Percentiles rank a stretch among this genome's conserved stretches.
These are phyloP conservation scores for Graphilbum fragrans DNA, from an alignment of 2,329 filamentous ascomycete species.

Conservation along the genomic window DNA sequence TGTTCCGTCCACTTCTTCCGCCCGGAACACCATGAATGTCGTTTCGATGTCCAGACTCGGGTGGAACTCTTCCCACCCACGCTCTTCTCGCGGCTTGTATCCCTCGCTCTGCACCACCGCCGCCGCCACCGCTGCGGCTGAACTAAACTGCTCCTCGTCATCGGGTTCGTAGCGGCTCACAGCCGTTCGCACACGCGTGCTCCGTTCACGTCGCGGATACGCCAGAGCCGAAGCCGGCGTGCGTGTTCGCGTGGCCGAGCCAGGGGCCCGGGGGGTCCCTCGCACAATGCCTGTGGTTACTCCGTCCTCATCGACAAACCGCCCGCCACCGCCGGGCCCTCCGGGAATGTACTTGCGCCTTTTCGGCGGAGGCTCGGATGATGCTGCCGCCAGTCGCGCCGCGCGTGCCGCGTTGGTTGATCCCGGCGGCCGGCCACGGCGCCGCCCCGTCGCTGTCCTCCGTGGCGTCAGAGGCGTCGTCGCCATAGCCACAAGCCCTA, in stretches of 20 bases:
- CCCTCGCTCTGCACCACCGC: constrained; percentile 85
- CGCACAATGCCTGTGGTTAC: constrained; percentile 17
- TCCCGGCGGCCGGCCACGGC: constrained; percentile 30
- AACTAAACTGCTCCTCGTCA: constrained; percentile 60
- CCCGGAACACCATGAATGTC: constrained; percentile 64
- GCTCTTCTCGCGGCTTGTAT: constrained; percentile 93
- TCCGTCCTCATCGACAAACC: constrained; percentile 66
- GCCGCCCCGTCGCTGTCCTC: constrained; percentile 28
- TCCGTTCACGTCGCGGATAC: constrained; percentile 43
- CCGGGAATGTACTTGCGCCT: constrained; percentile 72
- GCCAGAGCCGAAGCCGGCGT: constrained; percentile 20
- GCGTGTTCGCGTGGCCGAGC: background rate
- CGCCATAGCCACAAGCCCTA: constrained; percentile 14
- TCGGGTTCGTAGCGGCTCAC: constrained; percentile 36
- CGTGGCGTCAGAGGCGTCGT: constrained; percentile 24
- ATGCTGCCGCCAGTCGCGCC: constrained; percentile 22
- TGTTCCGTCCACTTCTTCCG: constrained; percentile 75
- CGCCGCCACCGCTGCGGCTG: constrained; percentile 78
- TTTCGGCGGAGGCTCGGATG: constrained; percentile 54
- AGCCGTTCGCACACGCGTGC: constrained; percentile 42
- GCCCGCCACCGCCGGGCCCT: constrained; percentile 72
- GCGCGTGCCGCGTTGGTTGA: constrained; percentile 19
- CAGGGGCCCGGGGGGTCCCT: constrained; percentile 1
- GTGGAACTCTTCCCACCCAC: constrained; percentile 96
- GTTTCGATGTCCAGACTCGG: constrained; percentile 84